Conservation (phyloP, 2,329 filamentous ascomycete species). For the Botrytis hyacinthi region DNA sequence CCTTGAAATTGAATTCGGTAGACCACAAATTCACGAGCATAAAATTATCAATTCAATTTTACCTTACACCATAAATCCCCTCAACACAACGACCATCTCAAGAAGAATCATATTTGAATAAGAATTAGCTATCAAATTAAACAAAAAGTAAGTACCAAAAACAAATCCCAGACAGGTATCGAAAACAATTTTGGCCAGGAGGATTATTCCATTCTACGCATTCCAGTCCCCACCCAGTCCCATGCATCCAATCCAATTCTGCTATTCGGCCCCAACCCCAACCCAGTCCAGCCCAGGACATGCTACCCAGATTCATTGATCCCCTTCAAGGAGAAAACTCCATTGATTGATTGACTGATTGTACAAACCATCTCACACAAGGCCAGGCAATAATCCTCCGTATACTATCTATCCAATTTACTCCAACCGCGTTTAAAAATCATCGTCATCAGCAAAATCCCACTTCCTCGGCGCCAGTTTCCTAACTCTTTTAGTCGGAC, state of each 20-base stretch:
- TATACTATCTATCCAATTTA: neutral
- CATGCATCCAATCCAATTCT: neutral
- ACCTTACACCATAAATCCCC: too few relatives aligned
- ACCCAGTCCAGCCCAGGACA: neutral
- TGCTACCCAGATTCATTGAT: neutral
- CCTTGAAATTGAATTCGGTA: neutral
- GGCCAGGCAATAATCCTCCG: neutral
- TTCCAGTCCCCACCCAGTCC: neutral
- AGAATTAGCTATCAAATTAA: neutral
- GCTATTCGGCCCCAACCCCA: neutral
- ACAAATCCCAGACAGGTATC: slow-evolving; percentile 1
- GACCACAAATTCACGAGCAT: neutral
- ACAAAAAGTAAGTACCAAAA: neutral
- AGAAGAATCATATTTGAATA: neutral
- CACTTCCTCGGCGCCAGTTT: slow-evolving; percentile 37
- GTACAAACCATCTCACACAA: neutral
- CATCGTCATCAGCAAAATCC: slow-evolving; percentile 35
- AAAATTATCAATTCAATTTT: neutral
- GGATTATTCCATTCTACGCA: neutral
- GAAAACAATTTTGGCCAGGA: neutral
- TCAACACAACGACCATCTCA: neutral
- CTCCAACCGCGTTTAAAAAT: slow-evolving; percentile 23
- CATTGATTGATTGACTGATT: neutral
- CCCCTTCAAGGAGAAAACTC: neutral
- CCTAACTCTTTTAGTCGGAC: slow-evolving; percentile 35